These are phyloP conservation scores for Phytophthora brassicae DNA, from an alignment of 352 stramenopile genomes.

Conservation along the genomic window DNA sequence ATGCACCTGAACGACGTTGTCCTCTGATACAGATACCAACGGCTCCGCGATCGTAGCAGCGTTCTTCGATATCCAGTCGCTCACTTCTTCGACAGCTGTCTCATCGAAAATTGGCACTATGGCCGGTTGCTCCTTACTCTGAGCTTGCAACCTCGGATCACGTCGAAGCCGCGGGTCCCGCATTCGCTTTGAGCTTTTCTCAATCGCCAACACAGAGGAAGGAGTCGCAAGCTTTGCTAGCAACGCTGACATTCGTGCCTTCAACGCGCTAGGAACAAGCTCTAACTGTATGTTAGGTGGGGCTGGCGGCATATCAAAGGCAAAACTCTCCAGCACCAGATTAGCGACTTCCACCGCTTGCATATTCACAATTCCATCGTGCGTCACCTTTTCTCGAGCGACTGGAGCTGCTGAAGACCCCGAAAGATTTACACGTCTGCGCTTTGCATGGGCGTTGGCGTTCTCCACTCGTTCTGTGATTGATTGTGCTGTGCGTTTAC, in stretches of 20 bases:
- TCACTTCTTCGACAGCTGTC: conserved; percentile 56
- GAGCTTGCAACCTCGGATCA: conserved; percentile 38
- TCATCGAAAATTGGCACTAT: conserved; percentile 77
- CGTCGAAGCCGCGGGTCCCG: conserved; percentile 62
- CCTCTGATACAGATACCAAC: conserved; percentile 71
- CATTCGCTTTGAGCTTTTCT: conserved; percentile 66
- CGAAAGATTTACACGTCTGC: conserved; percentile 39
- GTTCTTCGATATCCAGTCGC: conserved; percentile 83
- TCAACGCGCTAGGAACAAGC: conserved; percentile 73
- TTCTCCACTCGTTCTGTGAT: conserved; percentile 66
- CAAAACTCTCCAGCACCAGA: conserved; percentile 71
- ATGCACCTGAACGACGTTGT: conserved; percentile 78
- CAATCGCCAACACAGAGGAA: conserved; percentile 75
- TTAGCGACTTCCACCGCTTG: conserved; percentile 68
- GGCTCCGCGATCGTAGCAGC: conserved; percentile 77
- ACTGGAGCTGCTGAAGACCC: conserved; percentile 25
- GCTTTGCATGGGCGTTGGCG: conserved; percentile 52
- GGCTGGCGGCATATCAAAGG: conserved; percentile 52
- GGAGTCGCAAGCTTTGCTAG: conserved; percentile 67
- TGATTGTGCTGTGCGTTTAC: conserved; percentile 64
- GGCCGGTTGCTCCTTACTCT: conserved; percentile 47
- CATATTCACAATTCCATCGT: conserved; percentile 79
- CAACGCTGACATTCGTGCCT: conserved; percentile 61
- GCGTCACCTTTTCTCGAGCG: conserved; percentile 46
- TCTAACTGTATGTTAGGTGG: conserved; percentile 60